These are phyloP conservation scores for Notholithocarpus densiflorus DNA, from an alignment of 306 rosid species.

Conservation along the genomic window DNA sequence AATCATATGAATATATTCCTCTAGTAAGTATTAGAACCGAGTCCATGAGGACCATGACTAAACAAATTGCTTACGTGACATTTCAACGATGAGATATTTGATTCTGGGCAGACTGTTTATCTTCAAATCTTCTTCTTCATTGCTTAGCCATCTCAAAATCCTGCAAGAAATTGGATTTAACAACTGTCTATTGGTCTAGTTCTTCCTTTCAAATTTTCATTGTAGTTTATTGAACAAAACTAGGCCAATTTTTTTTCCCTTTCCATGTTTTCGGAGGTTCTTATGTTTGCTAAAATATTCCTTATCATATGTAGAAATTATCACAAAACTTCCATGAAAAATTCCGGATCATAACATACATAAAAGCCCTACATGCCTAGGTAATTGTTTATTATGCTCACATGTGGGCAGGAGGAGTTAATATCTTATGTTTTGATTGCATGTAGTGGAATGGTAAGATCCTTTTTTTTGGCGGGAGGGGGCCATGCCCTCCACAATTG, in stretches of 20 bases:
- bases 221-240: not conserved
- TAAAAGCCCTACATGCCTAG: no score
- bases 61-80: conserved; percentile 61
- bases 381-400: no score
- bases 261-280: not conserved
- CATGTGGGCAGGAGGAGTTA: no score
- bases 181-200: not conserved
- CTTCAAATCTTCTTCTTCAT: conserved; percentile 47
- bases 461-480: no score
- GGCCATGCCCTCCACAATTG: no score
- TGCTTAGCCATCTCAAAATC: conserved; percentile 64
- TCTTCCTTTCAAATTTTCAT: not conserved
- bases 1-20: not conserved
- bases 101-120: conserved; percentile 26
- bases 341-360: no score
- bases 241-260: not conserved
- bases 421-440: no score
- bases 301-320: no score
- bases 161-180: conserved; percentile 27
- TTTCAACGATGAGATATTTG: conserved; percentile 49
- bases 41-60: no score
- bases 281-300: not conserved
- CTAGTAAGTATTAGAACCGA: not conserved
- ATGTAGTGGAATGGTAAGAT: no score
- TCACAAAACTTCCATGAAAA: no score